Percentiles rank a stretch among this genome's conserved stretches.
These are phyloP conservation scores for Athelia sp. DNA, from an alignment of 1,284 basidiomycete species.

Conservation along the genomic window DNA sequence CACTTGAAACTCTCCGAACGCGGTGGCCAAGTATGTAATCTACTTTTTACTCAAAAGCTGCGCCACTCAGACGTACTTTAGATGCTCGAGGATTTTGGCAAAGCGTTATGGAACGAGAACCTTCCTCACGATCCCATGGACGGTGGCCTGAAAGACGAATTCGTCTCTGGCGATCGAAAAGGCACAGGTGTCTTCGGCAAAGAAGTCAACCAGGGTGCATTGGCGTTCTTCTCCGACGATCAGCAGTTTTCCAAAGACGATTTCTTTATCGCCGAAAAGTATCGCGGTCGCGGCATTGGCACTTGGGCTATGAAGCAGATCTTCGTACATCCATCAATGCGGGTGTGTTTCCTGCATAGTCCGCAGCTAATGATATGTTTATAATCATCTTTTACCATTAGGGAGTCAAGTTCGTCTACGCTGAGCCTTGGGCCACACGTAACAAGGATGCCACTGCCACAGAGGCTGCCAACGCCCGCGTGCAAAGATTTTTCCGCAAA, in stretches of 20 bases:
- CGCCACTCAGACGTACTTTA: not conserved
- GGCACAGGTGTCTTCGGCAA: not conserved
- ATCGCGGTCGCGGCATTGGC: not conserved
- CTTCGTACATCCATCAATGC: not conserved
- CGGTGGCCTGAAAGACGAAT: not conserved
- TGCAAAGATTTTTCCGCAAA: not conserved
- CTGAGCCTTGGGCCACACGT: not conserved
- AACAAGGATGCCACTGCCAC: not conserved
- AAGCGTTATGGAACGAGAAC: not conserved
- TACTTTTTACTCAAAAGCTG: not conserved
- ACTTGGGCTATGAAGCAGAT: not conserved
- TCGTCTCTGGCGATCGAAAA: not conserved
- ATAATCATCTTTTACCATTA: not conserved
- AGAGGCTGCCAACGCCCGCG: not conserved
- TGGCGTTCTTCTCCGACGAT: not conserved
- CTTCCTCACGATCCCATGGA: not conserved
- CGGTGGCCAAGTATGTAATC: not conserved
- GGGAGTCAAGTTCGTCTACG: not conserved
- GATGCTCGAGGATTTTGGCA: not conserved
- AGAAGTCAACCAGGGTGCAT: not conserved
- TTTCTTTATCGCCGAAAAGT: not conserved
- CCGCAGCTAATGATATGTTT: too few relatives aligned
- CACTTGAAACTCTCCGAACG: not conserved
- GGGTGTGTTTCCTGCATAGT: not conserved
- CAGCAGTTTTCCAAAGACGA: not conserved